A percentile compares a stretch with the other conserved stretches of the same genome.
Conservation (phyloP, 2,329 filamentous ascomycete species). For the Coleophoma crateriformis region DNA sequence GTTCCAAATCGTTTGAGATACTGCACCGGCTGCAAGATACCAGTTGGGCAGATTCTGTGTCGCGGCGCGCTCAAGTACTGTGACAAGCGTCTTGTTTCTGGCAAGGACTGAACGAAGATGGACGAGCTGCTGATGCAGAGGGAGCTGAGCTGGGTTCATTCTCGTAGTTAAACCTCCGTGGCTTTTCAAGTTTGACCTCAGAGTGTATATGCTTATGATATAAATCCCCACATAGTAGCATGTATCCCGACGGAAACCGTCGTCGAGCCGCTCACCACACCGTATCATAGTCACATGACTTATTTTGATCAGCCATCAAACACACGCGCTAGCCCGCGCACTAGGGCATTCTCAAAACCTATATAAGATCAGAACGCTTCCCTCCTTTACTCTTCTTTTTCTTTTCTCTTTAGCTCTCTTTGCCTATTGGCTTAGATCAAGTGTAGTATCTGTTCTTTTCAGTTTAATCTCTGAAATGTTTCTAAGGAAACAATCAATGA, state of each 20-base stretch:
- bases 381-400: slow-evolving; percentile 30
- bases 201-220: too few species aligned
- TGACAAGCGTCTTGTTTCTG: too few species aligned
- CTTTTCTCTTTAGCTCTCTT: slow-evolving; percentile 49
- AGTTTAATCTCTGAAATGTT: slow-evolving; percentile 90
- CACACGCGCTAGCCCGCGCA: not conserved
- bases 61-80: too few species aligned
- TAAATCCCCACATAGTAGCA: too few species aligned
- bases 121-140: too few species aligned
- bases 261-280: too few species aligned
- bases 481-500: slow-evolving; percentile 66
- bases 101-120: too few species aligned
- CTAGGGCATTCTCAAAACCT: not conserved
- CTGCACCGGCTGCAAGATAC: not conserved
- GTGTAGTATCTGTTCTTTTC: slow-evolving; percentile 94
- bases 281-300: not conserved
- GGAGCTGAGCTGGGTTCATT: too few species aligned
- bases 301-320: too few species aligned
- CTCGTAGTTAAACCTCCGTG: too few species aligned
- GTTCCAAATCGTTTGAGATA: not conserved
- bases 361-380: not conserved
- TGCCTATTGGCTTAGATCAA: slow-evolving; percentile 73
- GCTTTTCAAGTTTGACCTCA: too few species aligned
- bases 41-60: not conserved
- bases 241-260: too few species aligned